Evolutionary conservation across 2,329 filamentous ascomycete species (phyloP).

Genomic region (Neodidymelliopsis sp.): DNA sequence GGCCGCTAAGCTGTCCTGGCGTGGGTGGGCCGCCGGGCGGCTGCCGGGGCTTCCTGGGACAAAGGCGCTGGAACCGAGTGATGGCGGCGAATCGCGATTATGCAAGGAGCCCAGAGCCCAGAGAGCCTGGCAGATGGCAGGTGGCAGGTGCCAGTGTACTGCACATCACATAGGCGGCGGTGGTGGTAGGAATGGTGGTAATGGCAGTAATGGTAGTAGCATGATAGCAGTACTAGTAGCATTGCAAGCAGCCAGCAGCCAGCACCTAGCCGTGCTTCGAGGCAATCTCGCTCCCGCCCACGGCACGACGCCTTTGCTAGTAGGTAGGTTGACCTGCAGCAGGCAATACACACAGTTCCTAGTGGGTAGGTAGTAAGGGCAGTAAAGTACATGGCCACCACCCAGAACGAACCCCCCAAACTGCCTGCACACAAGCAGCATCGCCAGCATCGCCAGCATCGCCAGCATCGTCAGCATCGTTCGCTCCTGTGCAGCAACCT

Average conservation of each 20-base stretch:
- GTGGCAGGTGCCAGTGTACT: not conserved
- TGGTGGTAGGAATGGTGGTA: not conserved
- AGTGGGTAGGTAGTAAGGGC: no score
- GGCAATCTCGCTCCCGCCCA: conserved; percentile 3
- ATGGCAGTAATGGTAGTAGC: not conserved
- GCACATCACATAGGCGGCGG: not conserved
- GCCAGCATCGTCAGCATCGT: no score
- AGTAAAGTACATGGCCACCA: no score
- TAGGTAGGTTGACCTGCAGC: conserved; percentile 5
- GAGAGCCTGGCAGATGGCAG: not conserved
- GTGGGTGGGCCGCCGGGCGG: conserved; percentile 30
- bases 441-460: no score
- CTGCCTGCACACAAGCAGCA: no score
- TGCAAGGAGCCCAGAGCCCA: conserved; percentile 20
- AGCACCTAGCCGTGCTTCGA: not conserved
- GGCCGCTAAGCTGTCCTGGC: conserved; percentile 26
- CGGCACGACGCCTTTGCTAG: conserved; percentile 3
- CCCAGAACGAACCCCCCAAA: no score
- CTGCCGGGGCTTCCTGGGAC: conserved; percentile 30
- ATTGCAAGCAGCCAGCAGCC: no score
- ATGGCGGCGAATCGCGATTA: conserved; percentile 7
- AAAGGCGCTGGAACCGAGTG: conserved; percentile 24
- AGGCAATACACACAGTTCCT: not conserved
- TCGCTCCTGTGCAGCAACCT: not conserved
- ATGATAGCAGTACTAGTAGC: not conserved